Evolutionary conservation across 371 early-diverging fungal genomes (phyloP).

Genomic region (Mucor velutinosus): DNA sequence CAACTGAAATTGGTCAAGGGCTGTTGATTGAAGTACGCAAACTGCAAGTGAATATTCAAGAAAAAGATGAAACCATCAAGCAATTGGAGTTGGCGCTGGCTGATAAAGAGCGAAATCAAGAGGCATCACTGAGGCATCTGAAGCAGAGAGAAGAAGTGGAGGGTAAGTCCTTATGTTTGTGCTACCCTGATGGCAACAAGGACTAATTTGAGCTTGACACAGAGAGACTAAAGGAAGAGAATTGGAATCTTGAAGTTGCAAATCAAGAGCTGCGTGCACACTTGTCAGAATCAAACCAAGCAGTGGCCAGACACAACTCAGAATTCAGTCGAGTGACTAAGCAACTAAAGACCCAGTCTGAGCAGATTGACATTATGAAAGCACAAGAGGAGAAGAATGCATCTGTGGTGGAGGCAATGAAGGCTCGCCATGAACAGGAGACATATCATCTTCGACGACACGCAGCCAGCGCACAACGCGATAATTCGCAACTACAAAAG

Average conservation of each 20-base stretch:
- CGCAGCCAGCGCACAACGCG: constrained; percentile 60
- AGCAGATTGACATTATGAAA: constrained; percentile 66
- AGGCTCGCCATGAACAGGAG: constrained; percentile 70
- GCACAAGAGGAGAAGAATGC: constrained; percentile 66
- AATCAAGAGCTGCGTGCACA: constrained; percentile 60
- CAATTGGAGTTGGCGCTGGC: constrained; percentile 61
- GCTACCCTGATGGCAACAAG: too few species aligned
- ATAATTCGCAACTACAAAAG: constrained; percentile 58
- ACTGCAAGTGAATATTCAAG: constrained; percentile 49
- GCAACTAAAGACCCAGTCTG: constrained; percentile 53
- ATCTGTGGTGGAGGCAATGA: constrained; percentile 52
- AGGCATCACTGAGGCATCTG: constrained; percentile 29
- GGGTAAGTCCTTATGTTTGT: constrained; percentile 37
- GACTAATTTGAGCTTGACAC: constrained; percentile 10
- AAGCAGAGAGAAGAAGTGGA: constrained; percentile 54
- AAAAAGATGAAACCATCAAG: constrained; percentile 67
- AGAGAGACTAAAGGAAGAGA: constrained; percentile 63
- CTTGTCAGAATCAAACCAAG: constrained; percentile 56
- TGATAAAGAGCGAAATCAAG: constrained; percentile 60
- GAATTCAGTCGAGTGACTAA: constrained; percentile 59
- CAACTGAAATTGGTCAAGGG: constrained; percentile 57
- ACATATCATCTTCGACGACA: constrained; percentile 60
- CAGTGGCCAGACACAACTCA: constrained; percentile 48
- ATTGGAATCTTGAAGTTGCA: constrained; percentile 63
- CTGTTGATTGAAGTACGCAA: constrained; percentile 53